These are phyloP conservation scores for Rhizopus delemar DNA, from an alignment of 371 early-diverging fungal species.

Conservation along the genomic window DNA sequence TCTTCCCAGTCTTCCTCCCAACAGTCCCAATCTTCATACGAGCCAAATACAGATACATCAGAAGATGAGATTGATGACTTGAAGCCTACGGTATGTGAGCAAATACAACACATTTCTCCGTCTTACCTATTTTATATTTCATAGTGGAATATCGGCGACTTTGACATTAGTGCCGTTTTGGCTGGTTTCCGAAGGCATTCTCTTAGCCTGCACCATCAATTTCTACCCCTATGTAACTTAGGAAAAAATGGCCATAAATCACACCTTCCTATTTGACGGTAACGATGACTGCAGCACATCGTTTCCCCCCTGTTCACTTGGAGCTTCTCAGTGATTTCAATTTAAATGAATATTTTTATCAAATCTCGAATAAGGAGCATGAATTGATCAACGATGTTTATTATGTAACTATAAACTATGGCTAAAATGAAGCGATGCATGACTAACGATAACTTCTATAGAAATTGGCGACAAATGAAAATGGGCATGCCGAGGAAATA, in stretches of 20 bases:
- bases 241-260: conserved; percentile 12
- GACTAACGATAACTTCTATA: conserved; percentile 13
- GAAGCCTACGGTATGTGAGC: conserved; percentile 3
- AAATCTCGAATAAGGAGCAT: conserved; percentile 16
- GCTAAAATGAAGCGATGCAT: conserved; percentile 17
- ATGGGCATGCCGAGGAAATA: conserved; percentile 17
- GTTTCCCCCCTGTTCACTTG: conserved; percentile 9
- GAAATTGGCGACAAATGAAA: conserved; percentile 17
- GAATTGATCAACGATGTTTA: conserved; percentile 12
- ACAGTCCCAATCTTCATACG: conserved; percentile 13
- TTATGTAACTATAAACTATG: conserved; percentile 18
- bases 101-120: conserved; percentile 12
- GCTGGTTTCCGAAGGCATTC: conserved; percentile 13
- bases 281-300: conserved; percentile 13
- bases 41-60: conserved; percentile 15
- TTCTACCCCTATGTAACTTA: conserved; percentile 5
- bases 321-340: conserved; percentile 12
- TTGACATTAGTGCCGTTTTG: conserved; percentile 10
- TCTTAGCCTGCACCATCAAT: conserved; percentile 9
- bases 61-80: conserved; percentile 13
- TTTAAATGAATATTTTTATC: conserved; percentile 13
- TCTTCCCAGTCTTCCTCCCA: conserved; percentile 17
- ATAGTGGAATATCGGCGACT: conserved; percentile 10
- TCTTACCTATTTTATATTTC: conserved; percentile 13
- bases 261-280: conserved; percentile 12